Percentiles rank a stretch among this genome's conserved stretches.
Conservation (phyloP, 441 rosid species). For the Pelargonium cotyledonis region DNA sequence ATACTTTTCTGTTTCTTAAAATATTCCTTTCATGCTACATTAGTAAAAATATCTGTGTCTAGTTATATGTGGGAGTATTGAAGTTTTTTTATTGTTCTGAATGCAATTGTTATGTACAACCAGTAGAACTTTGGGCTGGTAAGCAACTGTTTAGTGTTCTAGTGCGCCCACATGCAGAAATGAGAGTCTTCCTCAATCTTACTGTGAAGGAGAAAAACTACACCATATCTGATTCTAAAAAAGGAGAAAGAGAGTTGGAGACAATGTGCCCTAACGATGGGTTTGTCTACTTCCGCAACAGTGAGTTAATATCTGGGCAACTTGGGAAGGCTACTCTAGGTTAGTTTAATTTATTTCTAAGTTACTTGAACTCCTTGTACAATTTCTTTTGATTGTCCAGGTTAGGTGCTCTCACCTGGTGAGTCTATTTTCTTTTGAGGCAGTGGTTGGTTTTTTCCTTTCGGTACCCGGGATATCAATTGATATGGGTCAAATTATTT, state of each 20-base stretch:
- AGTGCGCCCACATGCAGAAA: conserved; percentile 73
- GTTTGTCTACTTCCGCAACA: conserved; percentile 87
- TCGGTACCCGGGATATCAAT: too few species aligned
- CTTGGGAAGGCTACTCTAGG: conserved; percentile 96
- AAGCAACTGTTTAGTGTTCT: conserved; percentile 81
- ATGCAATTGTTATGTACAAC: conserved; percentile 46
- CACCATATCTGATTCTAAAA: conserved; percentile 38
- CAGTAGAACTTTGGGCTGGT: conserved; percentile 98
- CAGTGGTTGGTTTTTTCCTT: too few species aligned
- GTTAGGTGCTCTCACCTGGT: too few species aligned
- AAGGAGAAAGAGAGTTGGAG: conserved; percentile 51
- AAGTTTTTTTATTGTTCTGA: conserved; percentile 12
- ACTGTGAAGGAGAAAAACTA: conserved; percentile 75
- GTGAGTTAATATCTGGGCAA: conserved; percentile 93
- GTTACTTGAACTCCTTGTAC: neutral
- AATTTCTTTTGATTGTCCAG: neutral
- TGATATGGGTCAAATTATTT: too few species aligned
- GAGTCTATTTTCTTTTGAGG: too few species aligned
- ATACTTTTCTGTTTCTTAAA: neutral
- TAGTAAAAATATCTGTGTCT: too few species aligned
- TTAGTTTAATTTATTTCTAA: conserved; percentile 28
- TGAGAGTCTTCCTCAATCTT: conserved; percentile 75
- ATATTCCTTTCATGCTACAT: neutral
- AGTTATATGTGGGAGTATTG: neutral
- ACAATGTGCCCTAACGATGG: conserved; percentile 93